Base-by-base conservation (phyloP, 2,329 filamentous ascomycete genomes). In the Epichloe glyceriae region DNA sequence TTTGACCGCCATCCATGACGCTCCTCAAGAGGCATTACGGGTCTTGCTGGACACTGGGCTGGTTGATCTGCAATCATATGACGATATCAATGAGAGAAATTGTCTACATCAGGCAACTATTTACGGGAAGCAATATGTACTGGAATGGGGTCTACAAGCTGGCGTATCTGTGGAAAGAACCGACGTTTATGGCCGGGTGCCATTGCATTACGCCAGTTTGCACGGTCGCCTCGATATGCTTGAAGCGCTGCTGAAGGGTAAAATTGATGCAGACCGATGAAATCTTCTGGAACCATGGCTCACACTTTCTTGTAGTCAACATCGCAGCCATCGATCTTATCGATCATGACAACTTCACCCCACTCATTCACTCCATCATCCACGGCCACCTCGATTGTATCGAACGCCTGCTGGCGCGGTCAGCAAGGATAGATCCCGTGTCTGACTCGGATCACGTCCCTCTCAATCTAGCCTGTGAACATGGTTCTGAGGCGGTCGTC, bases 71-170 rank as follows among this genome's bases (percentile, higher is more conserved):
- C 83, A 88, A 61, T 93, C 89, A 0, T 88, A 95, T 60, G 93
- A 98, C 64, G 90, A 96, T 61, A 97, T 98, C 66, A 98, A 97
- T 61, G 91, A 96, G 70, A 80, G 93, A 40, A 98, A 96, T 61
- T 95, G 90, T 62, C 74, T 98, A 45, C 93, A 98, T 60, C 93
- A 97, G 68, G 88, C 93, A n/a, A 85, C 90, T 1, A 96, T 97
- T 49, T 95, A 94, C 54, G 90, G 90, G 19, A 90, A 90, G 60
- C 70, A 78, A 10, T 83, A 86, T 58, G 86, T 96, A 33, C 72
- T 97, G 52, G 73, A 79, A 47, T 82, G 85, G 56, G 90, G 86
- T 4, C 72, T 98, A n/a, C 72, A 78, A 1, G 81, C 78, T 44
- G 81, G 79, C 4, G 88, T 96, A 35, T 82, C 90, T 55, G 82